These are phyloP conservation scores for Mytilinidion resinicola DNA, from an alignment of 495 filamentous ascomycete genomes.

Conservation along the genomic window DNA sequence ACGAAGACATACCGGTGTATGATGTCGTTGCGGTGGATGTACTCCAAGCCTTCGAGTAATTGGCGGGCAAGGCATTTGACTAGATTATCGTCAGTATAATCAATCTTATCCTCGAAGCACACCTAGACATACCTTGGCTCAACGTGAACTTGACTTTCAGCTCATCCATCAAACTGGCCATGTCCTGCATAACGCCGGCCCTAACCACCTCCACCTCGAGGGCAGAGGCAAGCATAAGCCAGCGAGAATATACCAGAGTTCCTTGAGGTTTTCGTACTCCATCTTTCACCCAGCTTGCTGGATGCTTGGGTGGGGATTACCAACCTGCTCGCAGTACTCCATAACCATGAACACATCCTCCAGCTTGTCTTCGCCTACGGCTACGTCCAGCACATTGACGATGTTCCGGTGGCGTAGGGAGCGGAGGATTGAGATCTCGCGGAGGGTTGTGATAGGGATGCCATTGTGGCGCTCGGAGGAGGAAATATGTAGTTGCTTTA, in stretches of 20 bases:
- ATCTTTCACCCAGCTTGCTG: conserved; percentile 8
- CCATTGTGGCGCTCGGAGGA: conserved; percentile 42
- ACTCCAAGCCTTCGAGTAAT: conserved; percentile 42
- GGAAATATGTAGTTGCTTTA: conserved; percentile 42
- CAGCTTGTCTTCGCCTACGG: conserved; percentile 35
- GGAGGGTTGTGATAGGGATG: conserved; percentile 43
- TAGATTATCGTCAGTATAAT: conserved; percentile 13
- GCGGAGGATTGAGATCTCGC: conserved; percentile 44
- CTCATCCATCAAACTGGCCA: conserved; percentile 42
- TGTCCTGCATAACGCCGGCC: conserved; percentile 34
- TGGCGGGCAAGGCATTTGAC: conserved; percentile 45
- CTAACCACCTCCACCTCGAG: conserved; percentile 34
- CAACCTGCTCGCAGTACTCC: conserved; percentile 48
- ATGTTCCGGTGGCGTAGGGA: conserved; percentile 41
- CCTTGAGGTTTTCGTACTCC: conserved; percentile 12
- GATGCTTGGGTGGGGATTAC: conserved; percentile 26
- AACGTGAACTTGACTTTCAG: conserved; percentile 40
- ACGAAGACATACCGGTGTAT: conserved; percentile 38
- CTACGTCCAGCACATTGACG: conserved; percentile 42
- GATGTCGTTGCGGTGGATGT: conserved; percentile 42
- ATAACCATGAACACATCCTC: conserved; percentile 46
- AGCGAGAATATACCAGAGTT: conserved; percentile 41
- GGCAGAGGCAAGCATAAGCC: conserved; percentile 42
- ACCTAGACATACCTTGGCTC: conserved; percentile 38
- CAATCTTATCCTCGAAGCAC: background rate